A percentile compares a stretch with the other conserved stretches of the same genome.
Evolutionary conservation across 192 early-diverging fungal species (phyloP).

Genomic region (Umbelopsis sp.): DNA sequence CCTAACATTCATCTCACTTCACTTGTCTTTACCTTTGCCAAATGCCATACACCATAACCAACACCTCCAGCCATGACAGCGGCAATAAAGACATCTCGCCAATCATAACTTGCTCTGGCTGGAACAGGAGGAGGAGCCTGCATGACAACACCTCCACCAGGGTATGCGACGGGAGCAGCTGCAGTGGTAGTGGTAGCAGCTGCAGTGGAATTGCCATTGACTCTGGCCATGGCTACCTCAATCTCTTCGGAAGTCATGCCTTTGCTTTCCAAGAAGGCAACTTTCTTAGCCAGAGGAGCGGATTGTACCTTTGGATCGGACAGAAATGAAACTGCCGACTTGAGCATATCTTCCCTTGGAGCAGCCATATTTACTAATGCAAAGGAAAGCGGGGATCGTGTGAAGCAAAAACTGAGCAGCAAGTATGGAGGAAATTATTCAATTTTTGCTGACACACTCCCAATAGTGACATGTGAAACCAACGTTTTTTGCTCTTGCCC

Average conservation of each 20-base stretch:
- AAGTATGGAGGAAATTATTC: not conserved
- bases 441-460: slow-evolving; percentile 17
- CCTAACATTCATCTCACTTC: not conserved
- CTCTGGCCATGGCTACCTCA: slow-evolving; percentile 78
- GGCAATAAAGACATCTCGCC: slow-evolving; percentile 94
- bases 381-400: slow-evolving; percentile 18
- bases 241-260: slow-evolving; percentile 92
- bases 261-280: slow-evolving; percentile 97
- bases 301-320: slow-evolving; percentile 89
- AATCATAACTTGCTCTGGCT: slow-evolving; percentile 70
- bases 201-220: slow-evolving; percentile 49
- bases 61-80: slow-evolving; percentile 84
- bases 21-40: slow-evolving; percentile 65
- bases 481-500: too few species aligned
- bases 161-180: not conserved
- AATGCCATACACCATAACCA: slow-evolving; percentile 80
- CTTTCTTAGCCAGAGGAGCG: slow-evolving; percentile 85
- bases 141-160: slow-evolving; percentile 35
- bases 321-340: slow-evolving; percentile 90
- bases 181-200: slow-evolving; percentile 12
- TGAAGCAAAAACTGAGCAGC: slow-evolving; percentile 3
- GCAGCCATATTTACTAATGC: slow-evolving; percentile 1
- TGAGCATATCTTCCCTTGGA: slow-evolving; percentile 64
- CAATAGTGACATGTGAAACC: slow-evolving; percentile 16
- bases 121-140: slow-evolving; percentile 49